A percentile compares a stretch with the other conserved stretches of the same genome.
These are phyloP conservation scores for Linum tenue DNA, from an alignment of 345 rosid species.

Conservation along the genomic window DNA sequence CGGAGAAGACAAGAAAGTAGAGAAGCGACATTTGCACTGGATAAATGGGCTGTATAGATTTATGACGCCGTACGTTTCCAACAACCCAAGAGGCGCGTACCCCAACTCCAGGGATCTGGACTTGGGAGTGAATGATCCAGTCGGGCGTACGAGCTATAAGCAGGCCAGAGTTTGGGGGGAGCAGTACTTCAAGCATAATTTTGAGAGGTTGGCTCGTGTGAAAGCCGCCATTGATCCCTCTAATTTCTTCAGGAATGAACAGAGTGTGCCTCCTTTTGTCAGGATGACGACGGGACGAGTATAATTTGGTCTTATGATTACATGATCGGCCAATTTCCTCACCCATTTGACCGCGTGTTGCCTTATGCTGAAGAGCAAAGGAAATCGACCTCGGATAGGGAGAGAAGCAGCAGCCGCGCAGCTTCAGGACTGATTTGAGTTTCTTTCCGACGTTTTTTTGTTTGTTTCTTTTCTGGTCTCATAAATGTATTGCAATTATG, in stretches of 20 bases:
- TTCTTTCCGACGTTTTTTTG: no score
- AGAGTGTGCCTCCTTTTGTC: not conserved
- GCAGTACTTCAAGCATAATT: constrained; percentile 3
- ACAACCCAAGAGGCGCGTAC: not conserved
- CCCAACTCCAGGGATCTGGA: not conserved
- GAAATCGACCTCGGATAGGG: no score
- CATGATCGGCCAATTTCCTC: no score
- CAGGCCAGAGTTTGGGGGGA: not conserved
- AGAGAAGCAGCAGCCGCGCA: no score
- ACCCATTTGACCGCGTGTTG: no score
- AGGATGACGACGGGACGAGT: no score
- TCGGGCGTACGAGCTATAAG: not conserved
- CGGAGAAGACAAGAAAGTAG: not conserved
- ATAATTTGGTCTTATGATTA: no score
- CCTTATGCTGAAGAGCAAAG: no score
- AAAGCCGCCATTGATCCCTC: not conserved
- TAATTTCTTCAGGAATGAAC: constrained; percentile 5
- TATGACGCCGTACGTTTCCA: not conserved
- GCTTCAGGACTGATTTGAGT: no score
- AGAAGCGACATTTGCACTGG: not conserved
- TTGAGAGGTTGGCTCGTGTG: not conserved
- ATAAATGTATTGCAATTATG: no score
- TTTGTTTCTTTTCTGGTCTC: no score
- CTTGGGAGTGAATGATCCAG: not conserved
- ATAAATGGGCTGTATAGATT: not conserved